Conservation (phyloP, 106 monocot genomes). For the Apostasia shenzhenica region DNA sequence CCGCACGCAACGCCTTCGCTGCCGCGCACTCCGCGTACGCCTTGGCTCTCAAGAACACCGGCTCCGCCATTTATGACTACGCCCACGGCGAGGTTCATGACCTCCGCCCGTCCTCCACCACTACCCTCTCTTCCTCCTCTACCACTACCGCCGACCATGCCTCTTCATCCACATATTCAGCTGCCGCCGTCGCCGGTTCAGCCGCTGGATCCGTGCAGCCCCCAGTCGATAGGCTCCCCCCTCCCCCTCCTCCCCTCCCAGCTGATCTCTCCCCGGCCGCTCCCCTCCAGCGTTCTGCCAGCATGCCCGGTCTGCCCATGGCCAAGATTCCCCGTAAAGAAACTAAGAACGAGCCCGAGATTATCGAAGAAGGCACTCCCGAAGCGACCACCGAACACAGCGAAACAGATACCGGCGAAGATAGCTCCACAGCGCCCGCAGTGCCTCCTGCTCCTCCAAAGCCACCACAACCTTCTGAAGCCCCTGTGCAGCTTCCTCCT, state of each 20-base stretch:
- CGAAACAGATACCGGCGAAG: constrained; percentile 15
- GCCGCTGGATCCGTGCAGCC: constrained; percentile 6
- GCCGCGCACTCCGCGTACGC: constrained; percentile 75
- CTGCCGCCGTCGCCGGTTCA: not conserved
- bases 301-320: constrained; percentile 65
- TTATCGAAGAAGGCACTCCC: constrained; percentile 51
- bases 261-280: constrained; percentile 33
- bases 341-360: constrained; percentile 17
- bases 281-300: constrained; percentile 53
- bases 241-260: constrained; percentile 65
- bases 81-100: constrained; percentile 34
- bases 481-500: constrained; percentile 9
- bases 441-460: constrained; percentile 1
- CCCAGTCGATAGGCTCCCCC: constrained; percentile 28
- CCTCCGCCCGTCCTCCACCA: constrained; percentile 1
- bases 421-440: constrained; percentile 9
- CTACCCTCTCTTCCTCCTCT: constrained; percentile 10
- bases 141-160: constrained; percentile 7
- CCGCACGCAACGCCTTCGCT: constrained; percentile 87
- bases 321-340: constrained; percentile 6
- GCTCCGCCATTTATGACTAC: constrained; percentile 72
- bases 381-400: constrained; percentile 13
- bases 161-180: constrained; percentile 8
- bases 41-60: constrained; percentile 60
- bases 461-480: constrained; percentile 4